Base-by-base conservation (phyloP, 202 grass and related monocot species). In the Sporobolus alterniflorus region DNA sequence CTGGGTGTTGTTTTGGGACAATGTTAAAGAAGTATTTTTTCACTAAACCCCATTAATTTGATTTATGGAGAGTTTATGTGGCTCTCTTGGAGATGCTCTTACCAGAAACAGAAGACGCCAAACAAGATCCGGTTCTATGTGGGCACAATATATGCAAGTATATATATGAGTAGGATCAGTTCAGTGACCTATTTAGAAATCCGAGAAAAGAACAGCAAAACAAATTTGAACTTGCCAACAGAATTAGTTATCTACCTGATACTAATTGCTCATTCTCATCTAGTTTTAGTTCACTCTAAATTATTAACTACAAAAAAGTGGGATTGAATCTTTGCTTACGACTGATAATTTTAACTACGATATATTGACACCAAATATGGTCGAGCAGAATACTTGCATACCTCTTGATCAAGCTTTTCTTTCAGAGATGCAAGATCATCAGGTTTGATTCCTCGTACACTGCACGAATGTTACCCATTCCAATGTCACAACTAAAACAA, bases 331-430 rank as follows among this genome's bases (percentile, higher is more conserved):
- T 55, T 81, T n/a, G 47, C 54, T 46, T 7, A 24, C 18, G 61
- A 9, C 59, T 51, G 6, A 74, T 15, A 28, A 68, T 65, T 41
- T 59, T 51, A 70, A 2, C 20, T 32, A 69, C 16, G 41, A 14
- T n/a, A 73, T 13, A 73, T 56, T 73, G 40, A 25, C 8, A 41
- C 16, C n/a, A 73, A 50, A 78, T 40, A 78, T 31, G 16, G 15
- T 32, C 6, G 67, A 73, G 47, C 40, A 36, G 49, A 79, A 43
- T 75, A 83, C 54, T 60, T 56, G 43, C 64, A 26, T 83, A 99
- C 97, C 93, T 99, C 97, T 48, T 92, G 83, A 22, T 92, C 83
- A 89, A 99, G 91, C 29, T 96, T 96, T 74, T 92, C 85, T 90
- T 91, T 99, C 55, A 96, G 86, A 62, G 69, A 85, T 62, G 56